These are phyloP conservation scores for Microdochium bolleyi DNA, from an alignment of 2,329 filamentous ascomycete species.

Conservation along the genomic window DNA sequence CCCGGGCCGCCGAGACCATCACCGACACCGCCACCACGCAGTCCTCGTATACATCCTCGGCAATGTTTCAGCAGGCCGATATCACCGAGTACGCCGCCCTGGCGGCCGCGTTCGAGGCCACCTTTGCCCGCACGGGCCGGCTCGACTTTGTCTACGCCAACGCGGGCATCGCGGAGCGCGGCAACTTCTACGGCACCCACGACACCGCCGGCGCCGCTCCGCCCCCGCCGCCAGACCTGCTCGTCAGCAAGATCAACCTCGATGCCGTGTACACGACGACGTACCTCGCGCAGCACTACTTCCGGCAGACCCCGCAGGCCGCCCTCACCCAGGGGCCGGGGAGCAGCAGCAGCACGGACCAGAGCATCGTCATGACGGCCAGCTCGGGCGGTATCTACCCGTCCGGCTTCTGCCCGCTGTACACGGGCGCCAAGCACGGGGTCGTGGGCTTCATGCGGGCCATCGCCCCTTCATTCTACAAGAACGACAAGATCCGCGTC, in stretches of 20 bases:
- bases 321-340: slow-evolving; percentile 8
- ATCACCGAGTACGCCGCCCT: slow-evolving; percentile 10
- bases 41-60: not conserved
- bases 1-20: not conserved
- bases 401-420: slow-evolving; percentile 19
- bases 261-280: slow-evolving; percentile 26
- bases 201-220: slow-evolving; percentile 4
- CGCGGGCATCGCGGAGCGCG: slow-evolving; percentile 13
- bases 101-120: slow-evolving; percentile 9
- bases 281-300: slow-evolving; percentile 33
- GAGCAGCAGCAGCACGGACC: slow-evolving; percentile 18
- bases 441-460: slow-evolving; percentile 24
- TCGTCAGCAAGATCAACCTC: slow-evolving; percentile 22
- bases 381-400: slow-evolving; percentile 12
- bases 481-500: slow-evolving; percentile 17
- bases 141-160: slow-evolving; percentile 16
- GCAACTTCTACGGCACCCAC: slow-evolving; percentile 12
- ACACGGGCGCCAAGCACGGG: slow-evolving; percentile 22
- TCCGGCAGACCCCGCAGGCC: slow-evolving; percentile 16
- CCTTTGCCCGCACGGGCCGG: slow-evolving; percentile 7
- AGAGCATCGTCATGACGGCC: not conserved
- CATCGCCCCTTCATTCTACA: slow-evolving; percentile 14
- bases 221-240: slow-evolving; percentile 15
- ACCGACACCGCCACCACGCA: not conserved
- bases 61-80: slow-evolving; percentile 9